Evolutionary conservation across 78 protist genomes (phyloP).

Genomic region (Monosiga brevicollis): DNA sequence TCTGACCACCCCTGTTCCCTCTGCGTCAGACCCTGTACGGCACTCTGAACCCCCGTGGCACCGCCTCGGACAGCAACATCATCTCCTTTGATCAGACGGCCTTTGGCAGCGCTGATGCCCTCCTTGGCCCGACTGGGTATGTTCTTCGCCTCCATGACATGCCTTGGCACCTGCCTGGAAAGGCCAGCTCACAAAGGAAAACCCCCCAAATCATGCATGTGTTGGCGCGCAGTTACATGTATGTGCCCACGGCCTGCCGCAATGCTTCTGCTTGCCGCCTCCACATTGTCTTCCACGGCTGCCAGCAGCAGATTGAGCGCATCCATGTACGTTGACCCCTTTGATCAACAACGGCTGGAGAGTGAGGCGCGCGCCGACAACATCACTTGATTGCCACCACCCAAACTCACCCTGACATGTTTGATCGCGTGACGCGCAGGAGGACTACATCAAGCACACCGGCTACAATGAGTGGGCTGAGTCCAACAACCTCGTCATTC

Average conservation of each 20-base stretch:
- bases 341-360: constrained; percentile 4
- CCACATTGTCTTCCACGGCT: constrained; percentile 36
- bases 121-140: no score
- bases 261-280: neutral
- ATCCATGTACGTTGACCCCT: neutral
- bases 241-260: constrained; percentile 44
- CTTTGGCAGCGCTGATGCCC: constrained; percentile 22
- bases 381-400: no score
- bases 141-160: no score
- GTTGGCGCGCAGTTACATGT: constrained; percentile 26
- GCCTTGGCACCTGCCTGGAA: no score
- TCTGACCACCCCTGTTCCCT: no score
- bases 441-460: neutral
- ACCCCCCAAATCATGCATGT: no score
- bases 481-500: constrained; percentile 31
- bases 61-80: neutral
- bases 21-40: neutral
- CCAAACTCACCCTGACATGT: no score
- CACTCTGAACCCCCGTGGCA: neutral
- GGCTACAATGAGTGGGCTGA: constrained; percentile 40
- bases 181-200: no score
- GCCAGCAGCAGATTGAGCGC: neutral
- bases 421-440: no score
- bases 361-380: no score
- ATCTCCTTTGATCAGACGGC: constrained; percentile 27